A percentile compares a stretch with the other conserved stretches of the same genome.
Evolutionary conservation across 2,329 filamentous ascomycete species (phyloP).

Genomic region (Cytospora piceae): DNA sequence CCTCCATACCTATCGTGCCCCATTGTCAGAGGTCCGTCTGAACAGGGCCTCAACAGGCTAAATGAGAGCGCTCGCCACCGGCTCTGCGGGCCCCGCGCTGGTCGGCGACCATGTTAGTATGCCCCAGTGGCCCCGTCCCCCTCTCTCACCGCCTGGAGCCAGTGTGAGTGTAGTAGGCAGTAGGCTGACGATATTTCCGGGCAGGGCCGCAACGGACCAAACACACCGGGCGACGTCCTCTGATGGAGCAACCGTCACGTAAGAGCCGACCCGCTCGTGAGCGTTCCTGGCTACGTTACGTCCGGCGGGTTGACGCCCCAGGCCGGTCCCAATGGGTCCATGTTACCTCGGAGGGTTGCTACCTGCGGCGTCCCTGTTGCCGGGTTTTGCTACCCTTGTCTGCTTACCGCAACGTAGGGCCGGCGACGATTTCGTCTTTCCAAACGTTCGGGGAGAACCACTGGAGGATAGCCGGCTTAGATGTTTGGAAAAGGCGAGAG

Average conservation of each 20-base stretch:
- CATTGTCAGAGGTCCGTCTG: too few relatives aligned
- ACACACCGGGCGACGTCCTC: background rate
- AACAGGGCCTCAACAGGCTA: too few relatives aligned
- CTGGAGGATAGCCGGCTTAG: background rate
- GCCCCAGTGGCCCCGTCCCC: too few relatives aligned
- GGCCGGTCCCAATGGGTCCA: background rate
- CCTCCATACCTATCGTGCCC: too few relatives aligned
- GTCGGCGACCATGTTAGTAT: too few relatives aligned
- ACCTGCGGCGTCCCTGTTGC: background rate
- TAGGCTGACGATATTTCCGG: too few relatives aligned
- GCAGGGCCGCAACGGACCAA: too few relatives aligned
- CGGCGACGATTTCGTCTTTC: background rate
- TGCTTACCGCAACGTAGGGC: background rate
- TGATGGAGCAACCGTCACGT: background rate
- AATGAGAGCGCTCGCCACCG: too few relatives aligned
- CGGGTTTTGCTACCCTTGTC: background rate
- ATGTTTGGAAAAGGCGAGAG: too few relatives aligned
- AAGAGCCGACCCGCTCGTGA: background rate
- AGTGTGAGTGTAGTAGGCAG: too few relatives aligned
- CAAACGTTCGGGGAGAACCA: background rate
- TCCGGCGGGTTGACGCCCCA: background rate
- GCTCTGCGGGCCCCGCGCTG: too few relatives aligned
- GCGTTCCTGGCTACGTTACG: background rate
- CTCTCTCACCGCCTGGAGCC: too few relatives aligned
- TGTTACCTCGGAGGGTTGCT: background rate